A percentile compares a stretch with the other conserved stretches of the same genome.
These are phyloP conservation scores for Lanmaoa pseudosensibilis DNA, from an alignment of 768 basidiomycete genomes.

Conservation along the genomic window DNA sequence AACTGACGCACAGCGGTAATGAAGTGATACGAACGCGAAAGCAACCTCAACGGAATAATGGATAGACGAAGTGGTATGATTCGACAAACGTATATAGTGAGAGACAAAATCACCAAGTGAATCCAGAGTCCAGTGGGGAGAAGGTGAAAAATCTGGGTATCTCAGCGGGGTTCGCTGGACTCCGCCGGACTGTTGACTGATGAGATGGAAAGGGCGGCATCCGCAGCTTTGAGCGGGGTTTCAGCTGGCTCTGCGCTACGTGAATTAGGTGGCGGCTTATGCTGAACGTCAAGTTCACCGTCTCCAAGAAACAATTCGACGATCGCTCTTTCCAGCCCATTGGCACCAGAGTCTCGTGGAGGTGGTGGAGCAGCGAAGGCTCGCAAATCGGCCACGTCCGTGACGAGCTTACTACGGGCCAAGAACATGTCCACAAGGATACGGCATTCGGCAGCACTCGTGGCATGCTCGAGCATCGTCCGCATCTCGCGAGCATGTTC, in stretches of 20 bases:
- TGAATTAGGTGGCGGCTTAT: background rate
- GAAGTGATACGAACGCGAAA: slow-evolving; percentile 15
- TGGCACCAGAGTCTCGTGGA: slow-evolving; percentile 31
- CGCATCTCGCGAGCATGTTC: slow-evolving; percentile 66
- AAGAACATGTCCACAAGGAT: slow-evolving; percentile 83
- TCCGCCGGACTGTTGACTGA: background rate
- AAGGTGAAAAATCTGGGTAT: slow-evolving; percentile 7
- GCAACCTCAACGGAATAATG: slow-evolving; percentile 12
- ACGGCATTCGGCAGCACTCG: slow-evolving; percentile 79
- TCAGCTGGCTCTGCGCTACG: background rate
- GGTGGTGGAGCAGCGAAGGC: slow-evolving; percentile 36
- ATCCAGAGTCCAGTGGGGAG: slow-evolving; percentile 9
- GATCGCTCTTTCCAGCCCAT: slow-evolving; percentile 46
- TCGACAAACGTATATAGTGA: slow-evolving; percentile 13
- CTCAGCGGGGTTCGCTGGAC: slow-evolving; percentile 13
- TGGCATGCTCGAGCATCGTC: slow-evolving; percentile 62
- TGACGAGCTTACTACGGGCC: slow-evolving; percentile 51
- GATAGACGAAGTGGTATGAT: slow-evolving; percentile 14
- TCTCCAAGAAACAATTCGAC: slow-evolving; percentile 47
- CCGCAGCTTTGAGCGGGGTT: background rate
- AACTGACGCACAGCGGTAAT: slow-evolving; percentile 12
- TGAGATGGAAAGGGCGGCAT: background rate
- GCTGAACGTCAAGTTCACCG: slow-evolving; percentile 2
- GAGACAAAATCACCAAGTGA: background rate
- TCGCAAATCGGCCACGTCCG: slow-evolving; percentile 31